phyloP scores from a whole-genome alignment of 2,329 filamentous ascomycete species.

The Verticillium nonalfalfae region DNA sequence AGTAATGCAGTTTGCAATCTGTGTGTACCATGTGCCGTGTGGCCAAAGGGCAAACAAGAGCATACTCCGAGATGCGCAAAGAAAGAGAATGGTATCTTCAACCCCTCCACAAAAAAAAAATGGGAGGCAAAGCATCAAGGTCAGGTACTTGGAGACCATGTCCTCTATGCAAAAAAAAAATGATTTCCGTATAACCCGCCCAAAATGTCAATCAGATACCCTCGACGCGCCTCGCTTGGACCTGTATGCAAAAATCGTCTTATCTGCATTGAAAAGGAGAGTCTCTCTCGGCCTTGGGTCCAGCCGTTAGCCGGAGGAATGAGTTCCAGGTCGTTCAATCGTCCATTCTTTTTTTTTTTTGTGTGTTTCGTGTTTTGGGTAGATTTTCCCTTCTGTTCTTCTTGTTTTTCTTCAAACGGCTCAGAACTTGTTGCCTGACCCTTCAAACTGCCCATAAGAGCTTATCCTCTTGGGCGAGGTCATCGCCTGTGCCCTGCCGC shows the following conservation, averaged over 20 bases:
- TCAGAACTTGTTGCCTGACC: constrained; percentile 8
- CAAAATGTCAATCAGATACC: not conserved
- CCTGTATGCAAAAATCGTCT: not conserved
- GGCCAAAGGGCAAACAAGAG: constrained; percentile 2
- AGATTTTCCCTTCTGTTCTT: too few species aligned
- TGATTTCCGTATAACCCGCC: not conserved
- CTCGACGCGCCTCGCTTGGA: not conserved
- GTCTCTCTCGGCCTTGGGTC: constrained; percentile 12
- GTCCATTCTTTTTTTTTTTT: not conserved
- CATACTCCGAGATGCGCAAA: constrained; percentile 7
- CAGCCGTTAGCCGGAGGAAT: constrained; percentile 11
- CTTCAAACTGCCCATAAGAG: constrained; percentile 27
- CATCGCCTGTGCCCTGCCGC: constrained; percentile 14
- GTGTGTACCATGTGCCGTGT: not conserved
- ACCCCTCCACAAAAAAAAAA: not conserved
- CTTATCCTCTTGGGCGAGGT: constrained; percentile 25
- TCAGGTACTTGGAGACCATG: not conserved
- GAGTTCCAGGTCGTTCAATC: not conserved
- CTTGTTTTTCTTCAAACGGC: not conserved
- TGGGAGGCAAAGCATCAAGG: not conserved
- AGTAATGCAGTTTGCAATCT: not conserved
- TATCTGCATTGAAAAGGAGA: not conserved
- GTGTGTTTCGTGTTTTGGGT: not conserved
- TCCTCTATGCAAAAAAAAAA: not conserved
- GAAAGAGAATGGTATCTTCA: constrained; percentile 10